Conservation (phyloP, 2,329 filamentous ascomycete genomes). For the Aspergillus sp. region DNA sequence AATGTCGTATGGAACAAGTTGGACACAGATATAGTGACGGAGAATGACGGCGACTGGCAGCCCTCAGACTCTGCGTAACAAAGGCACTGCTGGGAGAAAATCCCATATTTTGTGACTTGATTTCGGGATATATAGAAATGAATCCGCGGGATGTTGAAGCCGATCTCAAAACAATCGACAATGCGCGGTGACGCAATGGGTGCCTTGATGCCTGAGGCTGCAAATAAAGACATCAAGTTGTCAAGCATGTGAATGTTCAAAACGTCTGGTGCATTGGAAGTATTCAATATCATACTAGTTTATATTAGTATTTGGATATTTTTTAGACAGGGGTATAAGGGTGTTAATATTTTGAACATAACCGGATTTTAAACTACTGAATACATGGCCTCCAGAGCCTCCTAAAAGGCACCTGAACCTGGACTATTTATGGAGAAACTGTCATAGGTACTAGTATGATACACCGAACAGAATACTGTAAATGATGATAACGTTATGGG, state of each 20-base stretch:
- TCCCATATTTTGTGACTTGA: constrained; percentile 21
- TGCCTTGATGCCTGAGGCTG: constrained; percentile 13
- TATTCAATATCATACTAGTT: background rate
- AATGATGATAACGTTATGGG: constrained; percentile 16
- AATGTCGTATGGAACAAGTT: constrained; percentile 12
- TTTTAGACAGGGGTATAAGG: background rate
- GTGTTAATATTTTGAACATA: background rate
- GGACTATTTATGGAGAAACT: background rate
- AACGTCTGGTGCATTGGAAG: background rate
- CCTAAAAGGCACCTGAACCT: too few species aligned
- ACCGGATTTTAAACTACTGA: background rate
- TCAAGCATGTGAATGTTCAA: background rate
- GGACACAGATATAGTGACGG: background rate
- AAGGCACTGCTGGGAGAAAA: constrained; percentile 11
- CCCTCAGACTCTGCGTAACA: background rate
- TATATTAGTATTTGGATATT: too few species aligned
- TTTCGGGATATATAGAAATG: background rate
- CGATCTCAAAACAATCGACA: background rate
- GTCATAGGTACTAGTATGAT: background rate
- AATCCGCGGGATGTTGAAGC: background rate
- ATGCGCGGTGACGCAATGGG: constrained; percentile 5
- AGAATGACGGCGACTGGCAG: background rate
- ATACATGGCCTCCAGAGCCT: background rate
- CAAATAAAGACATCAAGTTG: background rate
- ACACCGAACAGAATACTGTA: constrained; percentile 11